phyloP scores from a whole-genome alignment of 768 basidiomycete genomes.

The Leucocoprinus leucothites region DNA sequence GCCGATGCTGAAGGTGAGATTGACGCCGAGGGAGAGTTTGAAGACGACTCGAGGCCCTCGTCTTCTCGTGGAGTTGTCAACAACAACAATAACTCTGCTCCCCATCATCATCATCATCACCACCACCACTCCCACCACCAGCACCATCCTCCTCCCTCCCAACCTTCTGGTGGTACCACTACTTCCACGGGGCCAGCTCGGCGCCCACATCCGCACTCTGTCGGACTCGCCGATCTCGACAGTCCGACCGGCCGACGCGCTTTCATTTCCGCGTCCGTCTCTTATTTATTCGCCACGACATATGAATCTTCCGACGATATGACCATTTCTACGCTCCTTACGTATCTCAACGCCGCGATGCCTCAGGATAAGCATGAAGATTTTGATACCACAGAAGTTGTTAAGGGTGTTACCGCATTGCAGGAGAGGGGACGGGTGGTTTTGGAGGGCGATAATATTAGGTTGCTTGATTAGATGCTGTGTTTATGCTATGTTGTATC shows the following conservation, averaged over 20 bases:
- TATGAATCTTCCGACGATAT: constrained; percentile 67
- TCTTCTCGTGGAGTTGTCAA: not conserved
- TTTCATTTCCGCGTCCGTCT: constrained; percentile 50
- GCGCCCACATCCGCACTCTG: constrained; percentile 30
- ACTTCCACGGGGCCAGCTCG: too few species aligned
- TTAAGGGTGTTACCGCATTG: constrained; percentile 41
- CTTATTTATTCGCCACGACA: constrained; percentile 64
- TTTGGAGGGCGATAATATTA: too few species aligned
- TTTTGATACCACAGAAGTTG: constrained; percentile 74
- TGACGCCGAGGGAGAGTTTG: constrained; percentile 26
- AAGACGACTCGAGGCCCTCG: constrained; percentile 9
- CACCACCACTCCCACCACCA: too few species aligned
- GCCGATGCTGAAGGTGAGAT: constrained; percentile 30
- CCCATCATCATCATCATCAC: too few species aligned
- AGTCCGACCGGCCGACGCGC: constrained; percentile 59
- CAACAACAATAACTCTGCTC: too few species aligned
- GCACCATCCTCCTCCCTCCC: too few species aligned
- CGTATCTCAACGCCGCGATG: constrained; percentile 74
- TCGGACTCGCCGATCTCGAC: constrained; percentile 57
- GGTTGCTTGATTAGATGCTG: too few species aligned
- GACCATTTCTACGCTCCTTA: constrained; percentile 63
- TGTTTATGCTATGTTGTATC: too few species aligned
- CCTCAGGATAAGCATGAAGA: constrained; percentile 80
- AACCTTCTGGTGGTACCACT: too few species aligned
- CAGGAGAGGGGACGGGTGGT: constrained; percentile 37